Base-by-base conservation (phyloP, 2,329 filamentous ascomycete genomes). In the Fonsecaea nubica region DNA sequence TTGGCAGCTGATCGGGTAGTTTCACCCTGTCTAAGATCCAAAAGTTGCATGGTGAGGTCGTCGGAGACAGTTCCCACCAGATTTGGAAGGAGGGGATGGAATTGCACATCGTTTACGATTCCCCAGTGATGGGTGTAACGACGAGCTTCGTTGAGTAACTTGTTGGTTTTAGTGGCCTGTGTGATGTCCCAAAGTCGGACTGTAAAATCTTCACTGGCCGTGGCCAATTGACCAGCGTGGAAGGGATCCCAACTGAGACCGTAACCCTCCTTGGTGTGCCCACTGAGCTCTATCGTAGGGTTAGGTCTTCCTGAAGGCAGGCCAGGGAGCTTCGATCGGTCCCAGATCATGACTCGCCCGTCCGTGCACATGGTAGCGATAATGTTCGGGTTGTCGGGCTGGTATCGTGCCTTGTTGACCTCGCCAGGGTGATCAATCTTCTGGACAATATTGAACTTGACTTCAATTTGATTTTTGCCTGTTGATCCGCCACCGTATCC, bases 391-490 rank as follows among this genome's bases (percentile, higher is more conserved):
- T 99, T 99, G 78, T 98, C 94, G 12, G 95, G 95, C 80, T 97
- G 93, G 77, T 98, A 98, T 72, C 95, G 90, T 15, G 95, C 96
- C 83, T 98, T 99, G 85, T 99, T 99, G 77, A 99, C 93, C 79
- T 99, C 95, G 70, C 92, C 92, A 15, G 93, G 93, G 77, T 99
- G 95, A 77, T 96, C 91, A 77, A 99, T 99, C 79, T 92, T 95
- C 79, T 99, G 95, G 59, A 95, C 90, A 74, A 99, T 91, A 71
- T 91, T 90, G 83, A 96, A 97, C 75, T 92, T 93, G 78, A 98
- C 87, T 69, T 83, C 81, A 75, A 82, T 90, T 50, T 88, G 85
- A 25, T 89, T 86, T 71, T 92, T 91, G 68, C 90, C 89, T 58
- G 84, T 80, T 52, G 81, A 79, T n/a, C 76, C 83, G 64, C 90